These are phyloP conservation scores for Vachellia collinsii DNA, from an alignment of 306 rosid species.

Conservation along the genomic window DNA sequence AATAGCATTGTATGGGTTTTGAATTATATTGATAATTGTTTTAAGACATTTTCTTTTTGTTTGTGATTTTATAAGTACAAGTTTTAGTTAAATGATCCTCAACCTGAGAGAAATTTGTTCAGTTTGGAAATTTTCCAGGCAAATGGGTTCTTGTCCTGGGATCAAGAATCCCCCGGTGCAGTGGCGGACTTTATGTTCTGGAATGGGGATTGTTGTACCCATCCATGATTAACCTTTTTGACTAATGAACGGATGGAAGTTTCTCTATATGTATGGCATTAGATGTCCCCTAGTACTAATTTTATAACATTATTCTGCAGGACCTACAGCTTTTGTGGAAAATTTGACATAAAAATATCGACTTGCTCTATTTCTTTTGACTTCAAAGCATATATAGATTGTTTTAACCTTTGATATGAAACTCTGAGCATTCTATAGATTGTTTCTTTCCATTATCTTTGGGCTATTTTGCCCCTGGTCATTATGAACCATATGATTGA, in stretches of 20 bases:
- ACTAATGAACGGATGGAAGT: constrained; percentile 7
- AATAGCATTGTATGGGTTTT: neutral
- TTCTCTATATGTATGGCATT: constrained; percentile 13
- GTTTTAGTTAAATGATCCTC: neutral
- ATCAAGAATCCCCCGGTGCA: neutral
- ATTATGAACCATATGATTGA: constrained; percentile 32
- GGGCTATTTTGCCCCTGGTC: constrained; percentile 24
- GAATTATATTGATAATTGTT: neutral
- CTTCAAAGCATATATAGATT: neutral
- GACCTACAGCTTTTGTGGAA: neutral
- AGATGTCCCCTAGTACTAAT: constrained; percentile 5
- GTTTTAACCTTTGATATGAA: neutral
- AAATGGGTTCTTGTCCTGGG: neutral
- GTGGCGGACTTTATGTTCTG: neutral
- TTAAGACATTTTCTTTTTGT: neutral
- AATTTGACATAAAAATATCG: neutral
- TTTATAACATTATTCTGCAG: neutral
- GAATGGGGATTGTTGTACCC: neutral
- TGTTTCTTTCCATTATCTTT: neutral
- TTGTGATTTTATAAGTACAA: neutral
- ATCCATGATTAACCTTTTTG: constrained; percentile 5
- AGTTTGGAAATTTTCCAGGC: neutral
- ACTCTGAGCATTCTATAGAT: neutral
- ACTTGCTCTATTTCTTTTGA: neutral
- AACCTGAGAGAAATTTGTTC: neutral